Evolutionary conservation across 1,284 basidiomycete genomes (phyloP), one percentile per base, ranked within the genome.

Genomic region (Leccinum pachyderme): DNA sequence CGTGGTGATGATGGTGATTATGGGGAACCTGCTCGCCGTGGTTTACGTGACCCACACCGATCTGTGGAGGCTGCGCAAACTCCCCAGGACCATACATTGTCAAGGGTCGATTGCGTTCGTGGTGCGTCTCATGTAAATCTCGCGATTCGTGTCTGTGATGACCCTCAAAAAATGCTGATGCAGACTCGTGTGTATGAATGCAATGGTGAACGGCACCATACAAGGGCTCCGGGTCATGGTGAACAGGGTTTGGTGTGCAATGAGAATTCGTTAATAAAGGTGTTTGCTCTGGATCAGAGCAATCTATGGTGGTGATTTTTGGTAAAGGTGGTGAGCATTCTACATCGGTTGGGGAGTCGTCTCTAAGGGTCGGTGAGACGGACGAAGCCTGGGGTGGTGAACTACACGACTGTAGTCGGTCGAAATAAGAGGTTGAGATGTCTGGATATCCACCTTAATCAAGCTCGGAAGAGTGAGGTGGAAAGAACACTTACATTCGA

Each of bases 361-460:
- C 51, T 44, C 35, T 32, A 11, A 66, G 66, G 4, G 63, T 61
- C 3, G 59, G 31, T 13, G 27, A 5, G 31, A 75, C 76, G 7
- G 82, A 24, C 12, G 22, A 25, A 25, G 41, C 77, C n/a, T 81
- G 63, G 0, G 81, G 75, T 1, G 76, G 73, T 1, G 84, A 85
- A 1, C 79, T 71, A 52, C 82, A 79, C 4, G 82, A 81, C 3
- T 88, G 82, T 2, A 89, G 75, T 54, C 76, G 77, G 55, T 90
- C 83, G 7, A 90, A 88, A 61, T 82, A 89, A 2, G 84, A 79
- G 0, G 86, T 89, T 15, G 89, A 90, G 50, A 81, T 69, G 61
- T 89, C 87, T 90, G 61, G 15, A 47, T 28, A 18, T 33, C 5
- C 5, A 54, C 11, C 15, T 15, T 51, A 31, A 27, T 55, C n/a